Evolutionary conservation across 2,329 filamentous ascomycete species (phyloP), one percentile per base, ranked within the genome.

Genomic region (Colletotrichum sp.): DNA sequence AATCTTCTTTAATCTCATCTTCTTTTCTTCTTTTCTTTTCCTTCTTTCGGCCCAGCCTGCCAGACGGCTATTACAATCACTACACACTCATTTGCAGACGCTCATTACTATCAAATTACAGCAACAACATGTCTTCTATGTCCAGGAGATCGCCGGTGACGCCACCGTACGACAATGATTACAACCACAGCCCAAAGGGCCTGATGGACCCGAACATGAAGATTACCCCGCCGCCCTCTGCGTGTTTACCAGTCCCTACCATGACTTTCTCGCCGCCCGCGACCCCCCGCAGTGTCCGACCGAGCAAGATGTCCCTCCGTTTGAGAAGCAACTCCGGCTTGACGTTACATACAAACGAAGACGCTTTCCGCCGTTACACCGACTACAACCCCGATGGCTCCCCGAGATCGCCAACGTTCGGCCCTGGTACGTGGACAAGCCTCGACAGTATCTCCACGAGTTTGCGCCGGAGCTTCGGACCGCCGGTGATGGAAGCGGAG

Each of bases 291-390:
- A 72, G 77, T 19, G 52, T 69, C 11, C 80, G 78, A 7, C 70
- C 76, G 11, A 79, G 81, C 25, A 77, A 79, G 19, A 64, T 82
- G 13, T 79, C 81, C 11, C 52, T 82, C 36, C 79, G 81, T 4
- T 80, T 89, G 52, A 84, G 87, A 66, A 88, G 87, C 79, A 88
- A 88, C 71, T 89, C 88, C 5, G 87, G 87, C 4, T 79, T 89
- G n/a, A 83, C 85, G 6, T 79, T 87, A 36, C 87, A 88, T 77
- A 86, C 86, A 1, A 88, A 87, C 75, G 85, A 86, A 63, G 82
- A 84, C 3, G 84, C 85, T 9, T 80, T 88, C 52, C 84, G 86
- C n/a, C 86, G 86, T 61, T 88, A 89, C 78, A 87, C 85, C 11
- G 84, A 88, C 77, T 88, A 88, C 81, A 85, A 85, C 70, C 79